A percentile compares a stretch with the other conserved stretches of the same genome.
phyloP scores from a whole-genome alignment of 768 basidiomycete genomes.

The Amanita subjunquillea region DNA sequence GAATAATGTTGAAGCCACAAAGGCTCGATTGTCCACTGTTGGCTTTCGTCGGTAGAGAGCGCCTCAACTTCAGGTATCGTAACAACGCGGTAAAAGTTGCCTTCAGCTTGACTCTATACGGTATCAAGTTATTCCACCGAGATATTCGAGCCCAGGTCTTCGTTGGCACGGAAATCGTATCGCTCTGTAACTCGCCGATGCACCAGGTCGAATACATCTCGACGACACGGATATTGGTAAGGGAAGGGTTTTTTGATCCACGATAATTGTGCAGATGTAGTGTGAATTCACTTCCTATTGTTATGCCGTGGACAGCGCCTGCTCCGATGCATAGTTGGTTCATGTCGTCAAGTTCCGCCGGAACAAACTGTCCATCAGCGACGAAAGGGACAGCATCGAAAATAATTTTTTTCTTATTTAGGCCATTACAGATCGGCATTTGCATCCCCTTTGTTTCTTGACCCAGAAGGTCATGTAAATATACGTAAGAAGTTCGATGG shows the following conservation, averaged over 20 bases:
- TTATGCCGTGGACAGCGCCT: slow-evolving; percentile 53
- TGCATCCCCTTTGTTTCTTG: slow-evolving; percentile 31
- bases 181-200: slow-evolving; percentile 32
- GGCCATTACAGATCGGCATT: slow-evolving; percentile 40
- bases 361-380: slow-evolving; percentile 35
- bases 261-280: slow-evolving; percentile 51
- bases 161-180: slow-evolving; percentile 18
- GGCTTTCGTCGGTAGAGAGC: slow-evolving; percentile 22
- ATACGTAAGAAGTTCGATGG: slow-evolving; percentile 40
- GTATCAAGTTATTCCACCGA: slow-evolving; percentile 42
- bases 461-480: slow-evolving; percentile 35
- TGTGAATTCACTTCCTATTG: slow-evolving; percentile 52
- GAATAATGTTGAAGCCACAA: slow-evolving; percentile 31
- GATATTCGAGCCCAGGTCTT: slow-evolving; percentile 42
- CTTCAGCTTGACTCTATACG: slow-evolving; percentile 45
- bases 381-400: slow-evolving; percentile 50
- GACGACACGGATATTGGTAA: slow-evolving; percentile 39
- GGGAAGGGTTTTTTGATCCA: slow-evolving; percentile 44
- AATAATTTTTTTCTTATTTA: slow-evolving; percentile 34
- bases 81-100: slow-evolving; percentile 35
- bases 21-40: slow-evolving; percentile 23
- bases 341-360: slow-evolving; percentile 28
- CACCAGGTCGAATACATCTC: slow-evolving; percentile 53
- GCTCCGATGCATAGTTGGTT: slow-evolving; percentile 37
- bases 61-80: slow-evolving; percentile 32